Conservation (phyloP, 2,329 filamentous ascomycete species). For the Colletotrichum orchidophilum region DNA sequence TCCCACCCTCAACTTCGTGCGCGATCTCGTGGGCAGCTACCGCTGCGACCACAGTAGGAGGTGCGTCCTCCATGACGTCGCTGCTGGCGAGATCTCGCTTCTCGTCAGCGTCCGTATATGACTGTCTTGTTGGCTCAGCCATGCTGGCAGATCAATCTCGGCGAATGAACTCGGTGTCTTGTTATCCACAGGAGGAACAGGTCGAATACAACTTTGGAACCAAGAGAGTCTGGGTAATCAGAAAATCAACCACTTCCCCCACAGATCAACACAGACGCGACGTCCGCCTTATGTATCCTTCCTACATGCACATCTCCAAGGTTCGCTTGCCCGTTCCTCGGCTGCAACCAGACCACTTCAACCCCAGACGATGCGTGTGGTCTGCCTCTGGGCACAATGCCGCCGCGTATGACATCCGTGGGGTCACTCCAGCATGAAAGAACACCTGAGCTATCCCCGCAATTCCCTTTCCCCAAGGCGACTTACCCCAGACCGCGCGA, state of each 20-base stretch:
- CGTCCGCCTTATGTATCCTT: slow-evolving; percentile 16
- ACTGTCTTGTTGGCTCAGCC: background rate
- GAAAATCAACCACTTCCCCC: background rate
- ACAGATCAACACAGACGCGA: background rate
- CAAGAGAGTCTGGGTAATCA: background rate
- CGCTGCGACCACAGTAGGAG: slow-evolving; percentile 8
- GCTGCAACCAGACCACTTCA: slow-evolving; percentile 3
- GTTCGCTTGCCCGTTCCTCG: slow-evolving; percentile 1
- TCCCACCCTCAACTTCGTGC: slow-evolving; percentile 25
- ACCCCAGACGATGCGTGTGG: background rate
- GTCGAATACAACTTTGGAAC: background rate
- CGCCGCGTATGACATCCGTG: slow-evolving; percentile 10
- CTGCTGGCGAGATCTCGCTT: slow-evolving; percentile 5
- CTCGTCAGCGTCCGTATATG: background rate
- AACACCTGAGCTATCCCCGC: slow-evolving; percentile 23
- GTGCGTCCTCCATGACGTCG: slow-evolving; percentile 9
- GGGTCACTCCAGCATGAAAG: background rate
- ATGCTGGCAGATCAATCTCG: background rate
- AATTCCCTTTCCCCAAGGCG: background rate
- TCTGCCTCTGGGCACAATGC: background rate
- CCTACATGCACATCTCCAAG: background rate
- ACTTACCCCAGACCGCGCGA: slow-evolving; percentile 26
- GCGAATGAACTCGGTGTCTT: background rate
- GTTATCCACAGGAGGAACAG: background rate
- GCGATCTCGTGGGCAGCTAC: slow-evolving; percentile 29